phyloP scores from a whole-genome alignment of 2,329 filamentous ascomycete species.

The Hawksworthiomyces lignivorus region DNA sequence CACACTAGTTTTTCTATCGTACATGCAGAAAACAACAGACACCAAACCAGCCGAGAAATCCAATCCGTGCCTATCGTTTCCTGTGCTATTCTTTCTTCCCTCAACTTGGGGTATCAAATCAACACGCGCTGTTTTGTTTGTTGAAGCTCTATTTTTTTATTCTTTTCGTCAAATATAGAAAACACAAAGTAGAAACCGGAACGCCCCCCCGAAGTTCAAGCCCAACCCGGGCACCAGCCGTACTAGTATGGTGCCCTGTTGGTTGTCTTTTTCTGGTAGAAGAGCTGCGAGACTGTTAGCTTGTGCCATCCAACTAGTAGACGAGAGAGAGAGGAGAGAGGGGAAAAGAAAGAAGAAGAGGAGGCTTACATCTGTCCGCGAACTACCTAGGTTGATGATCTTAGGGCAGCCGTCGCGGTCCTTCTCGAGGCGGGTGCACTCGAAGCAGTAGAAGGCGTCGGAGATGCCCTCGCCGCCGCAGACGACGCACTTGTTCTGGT shows the following conservation, averaged over 20 bases:
- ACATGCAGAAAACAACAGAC: too few relatives aligned
- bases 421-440: constrained; percentile 94
- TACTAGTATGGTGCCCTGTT: constrained; percentile 50
- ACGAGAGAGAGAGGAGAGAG: neutral
- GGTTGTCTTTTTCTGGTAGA: constrained; percentile 59
- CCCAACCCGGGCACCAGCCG: constrained; percentile 41
- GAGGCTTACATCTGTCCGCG: constrained; percentile 78
- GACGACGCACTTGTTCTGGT: constrained; percentile 99
- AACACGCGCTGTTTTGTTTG: too few relatives aligned
- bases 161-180: neutral
- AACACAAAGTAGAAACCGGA: neutral
- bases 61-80: too few relatives aligned
- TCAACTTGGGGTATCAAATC: too few relatives aligned
- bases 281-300: constrained; percentile 39
- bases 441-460: constrained; percentile 98
- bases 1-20: too few relatives aligned
- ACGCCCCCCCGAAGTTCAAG: constrained; percentile 16
- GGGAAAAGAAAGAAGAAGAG: constrained; percentile 20
- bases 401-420: constrained; percentile 96
- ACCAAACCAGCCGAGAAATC: too few relatives aligned
- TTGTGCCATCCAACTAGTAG: too few relatives aligned
- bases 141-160: too few relatives aligned
- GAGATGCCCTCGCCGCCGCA: constrained; percentile 94
- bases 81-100: too few relatives aligned
- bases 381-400: constrained; percentile 97